phyloP scores from a whole-genome alignment of 2,329 filamentous ascomycete genomes.

The Claviceps paspali region DNA sequence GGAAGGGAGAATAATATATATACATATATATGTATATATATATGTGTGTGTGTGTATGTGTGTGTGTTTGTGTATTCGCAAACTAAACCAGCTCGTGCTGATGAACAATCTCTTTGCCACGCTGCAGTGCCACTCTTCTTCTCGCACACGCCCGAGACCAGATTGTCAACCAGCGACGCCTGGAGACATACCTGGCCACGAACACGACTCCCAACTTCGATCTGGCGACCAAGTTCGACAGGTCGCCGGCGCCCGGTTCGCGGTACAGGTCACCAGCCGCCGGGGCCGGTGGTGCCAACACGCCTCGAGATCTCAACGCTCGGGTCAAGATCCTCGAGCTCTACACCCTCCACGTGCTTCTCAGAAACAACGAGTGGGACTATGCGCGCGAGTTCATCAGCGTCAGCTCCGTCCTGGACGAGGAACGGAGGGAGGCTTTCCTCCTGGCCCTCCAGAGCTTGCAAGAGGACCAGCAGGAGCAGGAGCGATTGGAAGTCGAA shows the following conservation, averaged over 20 bases:
- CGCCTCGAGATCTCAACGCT: conserved; percentile 68
- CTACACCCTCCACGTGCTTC: conserved; percentile 88
- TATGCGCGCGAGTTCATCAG: conserved; percentile 85
- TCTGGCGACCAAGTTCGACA: conserved; percentile 47
- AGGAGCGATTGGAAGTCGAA: conserved; percentile 49
- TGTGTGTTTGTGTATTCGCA: too few relatives aligned
- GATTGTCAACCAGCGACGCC: conserved; percentile 64
- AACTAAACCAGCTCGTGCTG: too few relatives aligned
- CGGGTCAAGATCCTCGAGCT: conserved; percentile 87
- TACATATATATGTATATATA: too few relatives aligned
- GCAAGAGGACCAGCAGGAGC: conserved; percentile 66
- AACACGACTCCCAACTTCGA: conserved; percentile 60
- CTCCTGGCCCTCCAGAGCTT: conserved; percentile 71
- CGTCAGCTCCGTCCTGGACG: conserved; percentile 74
- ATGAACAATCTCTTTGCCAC: too few relatives aligned
- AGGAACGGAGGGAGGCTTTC: conserved; percentile 81
- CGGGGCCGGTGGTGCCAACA: conserved; percentile 53
- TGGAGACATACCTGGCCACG: conserved; percentile 79
- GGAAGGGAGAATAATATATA: too few relatives aligned
- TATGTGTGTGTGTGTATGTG: too few relatives aligned
- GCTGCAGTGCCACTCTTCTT: conserved; percentile 63
- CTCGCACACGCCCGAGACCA: conserved; percentile 82
- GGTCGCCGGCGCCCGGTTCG: conserved; percentile 22
- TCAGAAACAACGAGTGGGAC: conserved; percentile 89
- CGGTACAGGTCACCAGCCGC: conserved; percentile 31